Evolutionary conservation across 306 rosid species (phyloP), one percentile per base, ranked within the genome.

Genomic region (Lotus japonicus): DNA sequence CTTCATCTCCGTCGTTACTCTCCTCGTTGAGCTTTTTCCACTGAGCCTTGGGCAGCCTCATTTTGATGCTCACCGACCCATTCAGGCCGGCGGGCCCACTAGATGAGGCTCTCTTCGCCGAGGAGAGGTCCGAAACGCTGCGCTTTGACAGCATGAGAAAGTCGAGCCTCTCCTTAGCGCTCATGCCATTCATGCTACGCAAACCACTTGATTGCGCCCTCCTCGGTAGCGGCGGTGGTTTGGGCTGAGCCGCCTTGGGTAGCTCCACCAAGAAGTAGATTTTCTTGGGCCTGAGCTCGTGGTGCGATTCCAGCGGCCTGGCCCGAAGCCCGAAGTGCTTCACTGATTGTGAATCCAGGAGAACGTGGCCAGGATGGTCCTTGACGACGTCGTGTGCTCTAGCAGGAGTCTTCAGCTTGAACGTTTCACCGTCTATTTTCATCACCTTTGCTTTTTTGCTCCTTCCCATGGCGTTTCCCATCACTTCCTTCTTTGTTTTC

Each of bases 121-220:
- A 11, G 0, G 92, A 8, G 4, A 92, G 16, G 68, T 87, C 96
- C 0, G 97, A 92, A 64, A 81, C 75, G 1, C 87, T 56, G 12
- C 97, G 79, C 38, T 90, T 84, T 0, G 96, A 88, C 4, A 92
- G 54, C 96, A 87, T 87, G 68, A 92, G 73, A 60, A 85, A 84
- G 13, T 92, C 96, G 5, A 92, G 96, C 63, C 92, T 82, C 50
- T 89, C 97, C 67, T 74, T 80, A 55, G 97, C 97, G 19, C 75
- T 81, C 79, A 82, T 78, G 56, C 83, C n/a, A n/a, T n/a, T 21
- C 26, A 21, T 21, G 26, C 26, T 64, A 0, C 83, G 81, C 1
- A 89, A 67, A 0, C 86, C 90, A 44, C 74, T 83, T 0, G 97
- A 92, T 45, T 79, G 82, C 17, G 59, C 88, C 66, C 97, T 81